Evolutionary conservation across 2,329 filamentous ascomycete genomes (phyloP).

Genomic region (Pseudogymnoascus destructans): DNA sequence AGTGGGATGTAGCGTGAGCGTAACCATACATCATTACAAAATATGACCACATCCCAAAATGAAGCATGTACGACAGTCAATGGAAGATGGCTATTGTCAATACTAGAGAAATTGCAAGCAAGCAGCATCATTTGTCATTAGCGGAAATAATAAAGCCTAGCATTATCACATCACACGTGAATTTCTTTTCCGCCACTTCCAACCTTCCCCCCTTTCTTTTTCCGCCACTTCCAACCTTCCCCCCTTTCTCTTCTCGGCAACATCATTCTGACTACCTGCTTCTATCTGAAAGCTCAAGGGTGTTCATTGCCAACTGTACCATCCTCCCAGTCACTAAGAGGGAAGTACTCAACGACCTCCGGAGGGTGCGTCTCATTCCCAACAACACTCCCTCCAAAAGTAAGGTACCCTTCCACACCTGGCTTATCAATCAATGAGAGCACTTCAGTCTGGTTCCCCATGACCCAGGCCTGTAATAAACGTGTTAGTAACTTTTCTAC

Average conservation of each 20-base stretch:
- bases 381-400: conserved; percentile 23
- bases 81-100: neutral
- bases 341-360: conserved; percentile 14
- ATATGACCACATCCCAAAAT: neutral
- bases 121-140: neutral
- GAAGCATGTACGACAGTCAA: neutral
- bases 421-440: conserved; percentile 16
- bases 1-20: no score
- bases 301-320: neutral
- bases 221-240: neutral
- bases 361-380: conserved; percentile 23
- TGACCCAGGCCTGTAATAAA: conserved; percentile 22
- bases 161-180: neutral
- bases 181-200: neutral
- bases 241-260: neutral
- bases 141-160: neutral
- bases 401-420: conserved; percentile 25
- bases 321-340: neutral
- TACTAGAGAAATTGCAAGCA: neutral
- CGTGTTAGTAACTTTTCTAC: neutral
- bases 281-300: neutral
- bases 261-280: neutral
- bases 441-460: conserved; percentile 23
- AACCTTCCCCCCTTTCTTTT: neutral
- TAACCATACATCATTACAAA: no score